Conservation (phyloP, 2,329 filamentous ascomycete species). For the Paracoccidioides brasiliensis region DNA sequence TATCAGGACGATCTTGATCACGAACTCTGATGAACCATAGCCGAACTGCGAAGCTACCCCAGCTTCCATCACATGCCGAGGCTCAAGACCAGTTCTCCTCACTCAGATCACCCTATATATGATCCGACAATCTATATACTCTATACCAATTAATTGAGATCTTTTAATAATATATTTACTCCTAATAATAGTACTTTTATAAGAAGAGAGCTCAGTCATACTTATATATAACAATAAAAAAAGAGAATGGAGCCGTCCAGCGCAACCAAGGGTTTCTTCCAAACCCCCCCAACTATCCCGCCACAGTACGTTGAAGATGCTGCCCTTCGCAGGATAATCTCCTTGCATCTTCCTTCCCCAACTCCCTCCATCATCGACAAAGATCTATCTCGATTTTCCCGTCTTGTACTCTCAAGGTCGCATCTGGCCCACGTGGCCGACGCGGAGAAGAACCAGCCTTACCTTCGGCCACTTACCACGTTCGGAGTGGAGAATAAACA, state of each 20-base stretch:
- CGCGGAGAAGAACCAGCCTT: slow-evolving; percentile 14
- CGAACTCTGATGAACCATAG: too few relatives aligned
- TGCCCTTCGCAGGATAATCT: slow-evolving; percentile 13
- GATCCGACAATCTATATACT: too few relatives aligned
- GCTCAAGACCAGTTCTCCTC: too few relatives aligned
- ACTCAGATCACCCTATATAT: too few relatives aligned
- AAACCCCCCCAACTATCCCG: slow-evolving; percentile 11
- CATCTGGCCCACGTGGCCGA: slow-evolving; percentile 12
- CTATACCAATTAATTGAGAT: too few relatives aligned
- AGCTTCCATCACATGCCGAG: too few relatives aligned
- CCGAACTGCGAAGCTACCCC: too few relatives aligned
- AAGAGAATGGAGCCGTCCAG: slow-evolving; percentile 15
- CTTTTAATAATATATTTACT: not conserved
- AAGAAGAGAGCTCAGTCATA: not conserved
- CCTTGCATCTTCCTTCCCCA: slow-evolving; percentile 14
- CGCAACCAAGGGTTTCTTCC: slow-evolving; percentile 16
- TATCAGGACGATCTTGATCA: too few relatives aligned
- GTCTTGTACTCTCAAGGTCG: slow-evolving; percentile 12
- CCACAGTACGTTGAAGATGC: slow-evolving; percentile 13
- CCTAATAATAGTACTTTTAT: not conserved
- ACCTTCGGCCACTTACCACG: slow-evolving; percentile 13
- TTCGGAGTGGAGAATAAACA: slow-evolving; percentile 17
- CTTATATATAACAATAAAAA: too few relatives aligned
- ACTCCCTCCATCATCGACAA: slow-evolving; percentile 10
- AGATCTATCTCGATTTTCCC: slow-evolving; percentile 14